Conservation (phyloP, 176 grass and related monocot genomes). For the Aegilops longissima region DNA sequence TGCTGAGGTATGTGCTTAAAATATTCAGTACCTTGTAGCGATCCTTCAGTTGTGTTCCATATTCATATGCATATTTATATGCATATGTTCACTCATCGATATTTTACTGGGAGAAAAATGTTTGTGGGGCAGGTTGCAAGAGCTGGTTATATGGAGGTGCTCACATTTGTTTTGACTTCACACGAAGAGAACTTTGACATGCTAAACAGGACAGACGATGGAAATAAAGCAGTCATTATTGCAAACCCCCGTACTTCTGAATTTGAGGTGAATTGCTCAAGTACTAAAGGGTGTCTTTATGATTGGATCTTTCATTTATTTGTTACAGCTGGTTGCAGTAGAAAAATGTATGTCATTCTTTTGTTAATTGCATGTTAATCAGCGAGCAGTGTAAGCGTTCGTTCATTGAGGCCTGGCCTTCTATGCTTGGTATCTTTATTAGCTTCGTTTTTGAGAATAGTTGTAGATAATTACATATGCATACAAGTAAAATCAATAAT, state of each 20-base stretch:
- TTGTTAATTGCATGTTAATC: constrained; percentile 6
- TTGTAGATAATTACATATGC: not conserved
- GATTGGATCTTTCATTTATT: not conserved
- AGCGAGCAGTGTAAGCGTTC: not conserved
- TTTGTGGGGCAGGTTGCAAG: constrained; percentile 66
- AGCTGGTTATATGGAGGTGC: constrained; percentile 98
- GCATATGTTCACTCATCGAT: constrained; percentile 25
- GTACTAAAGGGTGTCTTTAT: not conserved
- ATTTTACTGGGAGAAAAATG: constrained; percentile 3
- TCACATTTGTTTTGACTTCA: constrained; percentile 87
- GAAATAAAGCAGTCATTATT: constrained; percentile 87
- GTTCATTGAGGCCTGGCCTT: not conserved
- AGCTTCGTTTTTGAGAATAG: not conserved
- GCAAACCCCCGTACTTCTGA: constrained; percentile 86
- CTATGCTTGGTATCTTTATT: not conserved
- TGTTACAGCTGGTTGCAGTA: not conserved
- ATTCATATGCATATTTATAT: constrained; percentile 16
- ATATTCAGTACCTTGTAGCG: constrained; percentile 6
- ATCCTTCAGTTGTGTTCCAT: not conserved
- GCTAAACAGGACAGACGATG: constrained; percentile 72
- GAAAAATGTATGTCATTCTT: not conserved
- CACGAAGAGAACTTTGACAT: constrained; percentile 93
- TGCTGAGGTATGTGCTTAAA: constrained; percentile 57
- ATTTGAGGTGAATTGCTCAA: constrained; percentile 68
- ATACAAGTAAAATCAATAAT: not conserved